Conservation (phyloP, 2,329 filamentous ascomycete species). For the Ophiostoma sp. region DNA sequence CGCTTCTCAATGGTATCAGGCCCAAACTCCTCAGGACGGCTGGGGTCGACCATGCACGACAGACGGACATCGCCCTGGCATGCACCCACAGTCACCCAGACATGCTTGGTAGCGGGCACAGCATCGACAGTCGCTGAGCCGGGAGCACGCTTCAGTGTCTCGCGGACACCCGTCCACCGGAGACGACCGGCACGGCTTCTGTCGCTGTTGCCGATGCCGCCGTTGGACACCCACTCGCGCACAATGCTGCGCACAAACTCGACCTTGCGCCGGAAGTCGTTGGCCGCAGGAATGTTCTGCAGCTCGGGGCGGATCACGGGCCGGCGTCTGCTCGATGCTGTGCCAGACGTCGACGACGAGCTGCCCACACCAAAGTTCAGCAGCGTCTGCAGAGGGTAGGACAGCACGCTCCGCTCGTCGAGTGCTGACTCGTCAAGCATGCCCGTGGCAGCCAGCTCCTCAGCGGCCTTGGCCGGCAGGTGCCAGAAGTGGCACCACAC, state of each 20-base stretch:
- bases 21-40: slow-evolving; percentile 49
- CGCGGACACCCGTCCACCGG: slow-evolving; percentile 55
- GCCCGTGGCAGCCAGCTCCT: slow-evolving; percentile 58
- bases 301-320: slow-evolving; percentile 57
- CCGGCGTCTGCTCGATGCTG: slow-evolving; percentile 40
- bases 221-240: slow-evolving; percentile 64
- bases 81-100: slow-evolving; percentile 65
- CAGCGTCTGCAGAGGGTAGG: slow-evolving; percentile 66
- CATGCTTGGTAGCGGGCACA: slow-evolving; percentile 48
- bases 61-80: slow-evolving; percentile 54
- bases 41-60: slow-evolving; percentile 52
- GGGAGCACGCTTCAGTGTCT: slow-evolving; percentile 45
- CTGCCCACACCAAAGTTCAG: slow-evolving; percentile 54
- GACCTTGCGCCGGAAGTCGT: slow-evolving; percentile 68
- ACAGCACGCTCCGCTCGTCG: slow-evolving; percentile 64
- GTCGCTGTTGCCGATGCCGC: slow-evolving; percentile 63
- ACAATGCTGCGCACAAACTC: slow-evolving; percentile 65
- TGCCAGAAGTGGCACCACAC: slow-evolving; percentile 74
- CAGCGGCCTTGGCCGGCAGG: slow-evolving; percentile 64
- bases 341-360: not conserved
- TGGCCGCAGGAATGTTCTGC: slow-evolving; percentile 62
- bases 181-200: slow-evolving; percentile 52
- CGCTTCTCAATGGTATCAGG: slow-evolving; percentile 48
- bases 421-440: slow-evolving; percentile 66
- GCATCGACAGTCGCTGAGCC: slow-evolving; percentile 34